Evolutionary conservation across 768 basidiomycete species (phyloP), one percentile per base, ranked within the genome.

Genomic region (Holtermanniella nyarrowii): DNA sequence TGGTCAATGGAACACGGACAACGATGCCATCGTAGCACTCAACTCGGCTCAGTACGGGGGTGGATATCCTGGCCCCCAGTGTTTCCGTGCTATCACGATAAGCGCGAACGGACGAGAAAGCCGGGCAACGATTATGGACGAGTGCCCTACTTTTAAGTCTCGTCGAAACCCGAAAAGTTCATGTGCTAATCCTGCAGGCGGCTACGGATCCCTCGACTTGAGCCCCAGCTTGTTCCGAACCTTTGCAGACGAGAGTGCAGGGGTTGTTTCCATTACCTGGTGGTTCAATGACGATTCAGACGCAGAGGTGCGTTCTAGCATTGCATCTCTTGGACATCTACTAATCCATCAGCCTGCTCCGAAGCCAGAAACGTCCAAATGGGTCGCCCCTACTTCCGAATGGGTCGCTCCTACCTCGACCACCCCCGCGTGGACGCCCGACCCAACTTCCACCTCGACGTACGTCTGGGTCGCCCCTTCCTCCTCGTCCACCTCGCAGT

Each of bases 31-130:
- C 55, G 65, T 67, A 3, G 65, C 65, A 5, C 31, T 67, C 24
- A 64, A 66, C 46, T 56, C 58, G 26, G 56, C 60, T 4, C 62
- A 63, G 44, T 66, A 66, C 42, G 62, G 65, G 37, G 54, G 60
- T 48, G 62, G 61, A 42, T 66, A 63, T 44, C 66, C 66, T 39
- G 66, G 66, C 25, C 66, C 66, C n/a, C 57, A 68, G 48, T 68
- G 66, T 49, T 68, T 65, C 58, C 65, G 62, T 26, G 47, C 23
- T 12, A 65, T 68, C 45, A 57, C 58, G 11, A 54, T 68, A 27
- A 55, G 61, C 31, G 59, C 59, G 13, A 63, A 63, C 49, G 63
- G 63, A 22, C 53, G 57, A 21, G 61, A 59, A 14, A 57, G 59
- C 22, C n/a, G 13, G 5, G 27, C n/a, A 40, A n/a, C 25, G 10